These are phyloP conservation scores for Sarocladium kiliense DNA, from an alignment of 2,329 filamentous ascomycete species.

Conservation along the genomic window DNA sequence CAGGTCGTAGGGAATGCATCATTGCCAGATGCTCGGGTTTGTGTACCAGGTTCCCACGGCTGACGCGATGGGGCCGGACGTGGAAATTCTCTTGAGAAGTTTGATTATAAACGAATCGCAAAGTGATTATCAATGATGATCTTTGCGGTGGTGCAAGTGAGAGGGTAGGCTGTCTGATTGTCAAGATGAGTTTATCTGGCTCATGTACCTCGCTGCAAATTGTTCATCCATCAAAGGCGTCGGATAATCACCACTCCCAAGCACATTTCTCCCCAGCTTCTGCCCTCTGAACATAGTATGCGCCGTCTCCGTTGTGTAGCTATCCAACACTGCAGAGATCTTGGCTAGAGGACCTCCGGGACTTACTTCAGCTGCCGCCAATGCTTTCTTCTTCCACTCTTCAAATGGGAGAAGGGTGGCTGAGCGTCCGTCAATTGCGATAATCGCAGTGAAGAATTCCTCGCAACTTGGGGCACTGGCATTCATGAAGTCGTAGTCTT, in stretches of 20 bases:
- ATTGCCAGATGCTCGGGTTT: too few species aligned
- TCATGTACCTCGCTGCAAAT: conserved; percentile 2
- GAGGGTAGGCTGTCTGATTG: too few species aligned
- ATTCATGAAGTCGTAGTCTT: conserved; percentile 14
- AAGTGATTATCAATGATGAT: too few species aligned
- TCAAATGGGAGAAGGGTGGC: conserved; percentile 1
- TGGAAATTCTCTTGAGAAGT: too few species aligned
- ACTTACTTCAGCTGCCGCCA: conserved; percentile 6
- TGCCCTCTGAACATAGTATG: conserved; percentile 10
- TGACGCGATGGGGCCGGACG: too few species aligned
- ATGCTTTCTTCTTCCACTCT: conserved; percentile 9
- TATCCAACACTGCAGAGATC: conserved; percentile 11
- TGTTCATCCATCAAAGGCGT: conserved; percentile 9
- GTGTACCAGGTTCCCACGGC: too few species aligned
- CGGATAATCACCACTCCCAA: conserved; percentile 9
- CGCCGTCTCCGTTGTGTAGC: conserved; percentile 9
- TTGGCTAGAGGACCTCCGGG: conserved; percentile 10
- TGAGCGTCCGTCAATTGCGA: neutral
- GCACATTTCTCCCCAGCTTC: conserved; percentile 9
- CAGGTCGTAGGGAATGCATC: too few species aligned
- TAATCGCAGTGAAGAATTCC: conserved; percentile 10
- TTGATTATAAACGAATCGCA: too few species aligned
- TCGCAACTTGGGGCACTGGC: conserved; percentile 10
- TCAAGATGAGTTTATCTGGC: conserved; percentile 1
- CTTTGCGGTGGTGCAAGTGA: too few species aligned